phyloP scores from a whole-genome alignment of 164 flowering plant genomes.

The Dillenia suffruticosa region DNA sequence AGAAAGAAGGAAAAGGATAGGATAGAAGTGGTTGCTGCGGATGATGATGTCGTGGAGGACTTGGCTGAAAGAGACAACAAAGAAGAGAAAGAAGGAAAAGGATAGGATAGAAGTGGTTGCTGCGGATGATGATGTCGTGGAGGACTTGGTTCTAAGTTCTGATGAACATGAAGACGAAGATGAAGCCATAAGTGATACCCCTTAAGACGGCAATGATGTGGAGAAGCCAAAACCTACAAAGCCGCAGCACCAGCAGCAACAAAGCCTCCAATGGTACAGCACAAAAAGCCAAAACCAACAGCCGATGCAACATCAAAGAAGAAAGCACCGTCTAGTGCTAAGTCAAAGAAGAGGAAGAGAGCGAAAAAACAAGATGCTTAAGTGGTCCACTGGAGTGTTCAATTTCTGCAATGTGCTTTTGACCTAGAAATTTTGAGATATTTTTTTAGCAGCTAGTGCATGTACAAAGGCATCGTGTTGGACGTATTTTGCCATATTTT shows the following conservation, averaged over 20 bases:
- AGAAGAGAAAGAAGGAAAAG: constrained; percentile 15
- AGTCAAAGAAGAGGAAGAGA: constrained; percentile 19
- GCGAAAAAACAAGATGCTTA: constrained; percentile 1
- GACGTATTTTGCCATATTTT: too few relatives aligned
- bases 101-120: constrained; percentile 20
- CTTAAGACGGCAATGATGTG: constrained; percentile 11
- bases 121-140: constrained; percentile 50
- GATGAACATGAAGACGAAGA: constrained; percentile 52
- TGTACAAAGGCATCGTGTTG: too few relatives aligned
- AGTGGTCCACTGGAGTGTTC: too few relatives aligned
- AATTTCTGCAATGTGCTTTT: too few relatives aligned
- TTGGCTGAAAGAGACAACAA: constrained; percentile 21
- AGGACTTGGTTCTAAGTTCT: constrained; percentile 59
- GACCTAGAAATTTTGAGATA: too few relatives aligned
- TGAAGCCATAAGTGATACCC: constrained; percentile 13
- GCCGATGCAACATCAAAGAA: constrained; percentile 4
- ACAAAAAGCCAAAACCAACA: constrained; percentile 18
- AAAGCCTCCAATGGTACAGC: not conserved
- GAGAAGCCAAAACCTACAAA: not conserved
- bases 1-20: constrained; percentile 19
- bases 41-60: constrained; percentile 56
- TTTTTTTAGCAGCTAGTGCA: too few relatives aligned
- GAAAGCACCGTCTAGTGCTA: constrained; percentile 12
- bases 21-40: constrained; percentile 20
- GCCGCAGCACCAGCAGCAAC: not conserved